These are phyloP conservation scores for Claviceps maximensis DNA, from an alignment of 2,329 filamentous ascomycete genomes.

Conservation along the genomic window DNA sequence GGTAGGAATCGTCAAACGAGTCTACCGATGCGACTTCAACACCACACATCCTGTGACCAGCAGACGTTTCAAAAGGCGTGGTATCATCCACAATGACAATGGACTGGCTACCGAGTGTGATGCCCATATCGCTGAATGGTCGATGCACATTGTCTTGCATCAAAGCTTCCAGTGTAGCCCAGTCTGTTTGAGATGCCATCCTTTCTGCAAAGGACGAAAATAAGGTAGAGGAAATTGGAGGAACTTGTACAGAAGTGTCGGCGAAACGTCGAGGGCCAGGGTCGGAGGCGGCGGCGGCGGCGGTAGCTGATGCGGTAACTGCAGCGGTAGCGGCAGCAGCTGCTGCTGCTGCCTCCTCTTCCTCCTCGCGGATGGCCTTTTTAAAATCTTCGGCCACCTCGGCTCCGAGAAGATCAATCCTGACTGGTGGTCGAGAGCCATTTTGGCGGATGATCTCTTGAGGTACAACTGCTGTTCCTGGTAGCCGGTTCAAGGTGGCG, in stretches of 20 bases:
- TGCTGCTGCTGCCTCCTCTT: constrained; percentile 16
- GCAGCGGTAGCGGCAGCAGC: not conserved
- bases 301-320: constrained; percentile 25
- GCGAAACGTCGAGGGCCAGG: constrained; percentile 15
- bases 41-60: constrained; percentile 35
- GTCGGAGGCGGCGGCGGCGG: constrained; percentile 11
- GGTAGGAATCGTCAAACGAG: constrained; percentile 38
- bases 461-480: constrained; percentile 47
- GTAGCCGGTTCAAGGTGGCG: constrained; percentile 43
- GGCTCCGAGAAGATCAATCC: constrained; percentile 74
- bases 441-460: constrained; percentile 34
- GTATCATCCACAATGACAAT: constrained; percentile 77
- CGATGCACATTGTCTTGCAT: constrained; percentile 21
- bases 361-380: constrained; percentile 57
- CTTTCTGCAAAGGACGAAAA: constrained; percentile 24
- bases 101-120: constrained; percentile 75
- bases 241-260: constrained; percentile 9
- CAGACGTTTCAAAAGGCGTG: constrained; percentile 31
- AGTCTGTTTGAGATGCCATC: constrained; percentile 31
- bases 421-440: constrained; percentile 38
- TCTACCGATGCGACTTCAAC: constrained; percentile 35
- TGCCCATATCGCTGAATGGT: constrained; percentile 39
- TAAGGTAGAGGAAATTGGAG: constrained; percentile 14
- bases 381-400: constrained; percentile 68
- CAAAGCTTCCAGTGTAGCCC: constrained; percentile 22